Conservation (phyloP, 2,329 filamentous ascomycete species). For the Stromatinia cepivora region DNA sequence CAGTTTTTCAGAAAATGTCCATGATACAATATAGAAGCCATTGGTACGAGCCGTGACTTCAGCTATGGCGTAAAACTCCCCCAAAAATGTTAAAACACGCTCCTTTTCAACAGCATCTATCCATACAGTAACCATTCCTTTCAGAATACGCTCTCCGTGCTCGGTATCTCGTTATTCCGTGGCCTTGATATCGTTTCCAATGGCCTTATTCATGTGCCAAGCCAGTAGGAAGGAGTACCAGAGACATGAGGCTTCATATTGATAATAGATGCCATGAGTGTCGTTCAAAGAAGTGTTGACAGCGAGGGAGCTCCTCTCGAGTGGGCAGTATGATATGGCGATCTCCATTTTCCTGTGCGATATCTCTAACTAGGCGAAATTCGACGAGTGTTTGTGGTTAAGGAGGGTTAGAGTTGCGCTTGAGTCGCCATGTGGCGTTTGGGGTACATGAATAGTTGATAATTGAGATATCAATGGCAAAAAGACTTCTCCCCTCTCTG, state of each 20-base stretch:
- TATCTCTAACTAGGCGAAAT: background rate
- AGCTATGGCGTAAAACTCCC: background rate
- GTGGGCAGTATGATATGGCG: background rate
- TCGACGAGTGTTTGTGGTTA: background rate
- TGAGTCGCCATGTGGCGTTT: background rate
- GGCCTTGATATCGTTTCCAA: background rate
- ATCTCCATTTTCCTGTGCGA: background rate
- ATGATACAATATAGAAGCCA: accelerated
- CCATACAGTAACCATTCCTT: background rate
- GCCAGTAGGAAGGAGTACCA: background rate
- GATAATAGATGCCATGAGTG: too few relatives aligned
- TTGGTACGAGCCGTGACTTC: background rate
- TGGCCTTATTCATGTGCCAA: background rate
- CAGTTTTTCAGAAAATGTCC: background rate
- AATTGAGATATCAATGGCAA: background rate
- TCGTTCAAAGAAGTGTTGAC: background rate
- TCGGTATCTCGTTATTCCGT: background rate
- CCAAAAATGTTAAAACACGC: background rate
- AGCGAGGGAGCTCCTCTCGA: background rate
- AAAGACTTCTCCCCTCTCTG: background rate
- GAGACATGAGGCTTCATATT: background rate
- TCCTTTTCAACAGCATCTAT: background rate
- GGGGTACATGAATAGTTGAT: background rate
- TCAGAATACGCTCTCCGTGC: background rate
- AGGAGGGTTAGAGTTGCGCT: background rate